Conservation (phyloP, 116 monocot genomes). For the Zostera marina region DNA sequence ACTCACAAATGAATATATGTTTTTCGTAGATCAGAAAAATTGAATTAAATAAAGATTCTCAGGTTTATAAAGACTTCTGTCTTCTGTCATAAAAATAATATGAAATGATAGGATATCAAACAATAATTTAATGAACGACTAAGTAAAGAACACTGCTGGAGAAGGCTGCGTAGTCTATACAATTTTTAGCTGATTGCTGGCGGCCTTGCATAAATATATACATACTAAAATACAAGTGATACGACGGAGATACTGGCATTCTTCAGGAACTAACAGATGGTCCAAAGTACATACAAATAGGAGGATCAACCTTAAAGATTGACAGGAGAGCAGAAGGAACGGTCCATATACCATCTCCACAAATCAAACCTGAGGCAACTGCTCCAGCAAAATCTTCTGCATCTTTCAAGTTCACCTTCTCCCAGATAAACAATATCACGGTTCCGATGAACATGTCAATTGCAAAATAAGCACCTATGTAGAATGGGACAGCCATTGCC, state of each 20-base stretch:
- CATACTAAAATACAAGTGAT: too few relatives aligned
- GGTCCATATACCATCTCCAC: conserved; percentile 90
- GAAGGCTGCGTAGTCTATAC: too few relatives aligned
- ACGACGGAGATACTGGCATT: not conserved
- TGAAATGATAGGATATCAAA: too few relatives aligned
- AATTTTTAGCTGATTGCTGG: too few relatives aligned
- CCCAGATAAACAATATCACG: conserved; percentile 68
- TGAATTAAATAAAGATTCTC: too few relatives aligned
- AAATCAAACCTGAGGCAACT: conserved; percentile 74
- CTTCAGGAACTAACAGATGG: conserved; percentile 31
- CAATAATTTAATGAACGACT: too few relatives aligned
- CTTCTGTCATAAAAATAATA: too few relatives aligned
- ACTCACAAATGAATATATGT: too few relatives aligned
- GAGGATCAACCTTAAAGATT: conserved; percentile 59
- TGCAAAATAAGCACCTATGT: conserved; percentile 78
- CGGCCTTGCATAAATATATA: too few relatives aligned
- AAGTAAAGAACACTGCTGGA: too few relatives aligned
- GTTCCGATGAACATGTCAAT: conserved; percentile 87
- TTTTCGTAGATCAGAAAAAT: too few relatives aligned
- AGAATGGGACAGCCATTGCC: conserved; percentile 82
- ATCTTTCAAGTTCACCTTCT: conserved; percentile 41
- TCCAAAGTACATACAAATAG: conserved; percentile 76
- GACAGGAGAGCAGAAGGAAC: conserved; percentile 64
- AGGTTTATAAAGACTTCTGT: too few relatives aligned
- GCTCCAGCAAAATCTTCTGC: conserved; percentile 61